Percentiles rank a stretch among this genome's conserved stretches.
phyloP scores from a whole-genome alignment of 768 basidiomycete species.

The Lactarius quietus region DNA sequence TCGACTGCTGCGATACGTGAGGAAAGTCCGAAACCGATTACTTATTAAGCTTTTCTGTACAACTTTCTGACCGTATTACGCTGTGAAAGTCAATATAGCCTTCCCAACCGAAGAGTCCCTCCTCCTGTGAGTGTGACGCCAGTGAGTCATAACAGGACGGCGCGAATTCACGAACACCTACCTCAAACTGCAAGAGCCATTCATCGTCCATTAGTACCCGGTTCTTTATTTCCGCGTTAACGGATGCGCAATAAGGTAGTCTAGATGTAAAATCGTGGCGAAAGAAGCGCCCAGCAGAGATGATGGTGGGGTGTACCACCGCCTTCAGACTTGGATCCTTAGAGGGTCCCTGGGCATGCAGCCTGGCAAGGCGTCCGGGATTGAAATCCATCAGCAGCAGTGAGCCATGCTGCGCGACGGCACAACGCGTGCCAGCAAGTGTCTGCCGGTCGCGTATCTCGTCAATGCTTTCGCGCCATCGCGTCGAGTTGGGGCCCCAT shows the following conservation, averaged over 20 bases:
- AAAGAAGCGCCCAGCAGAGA: slow-evolving; percentile 13
- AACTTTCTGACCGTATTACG: slow-evolving; percentile 88
- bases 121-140: slow-evolving; percentile 9
- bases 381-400: slow-evolving; percentile 21
- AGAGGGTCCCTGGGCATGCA: background rate
- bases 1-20: background rate
- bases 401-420: slow-evolving; percentile 8
- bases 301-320: background rate
- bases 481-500: slow-evolving; percentile 20
- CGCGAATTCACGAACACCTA: background rate
- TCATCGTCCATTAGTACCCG: slow-evolving; percentile 23
- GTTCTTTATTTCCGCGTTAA: slow-evolving; percentile 4
- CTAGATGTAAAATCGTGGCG: slow-evolving; percentile 10
- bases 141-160: background rate
- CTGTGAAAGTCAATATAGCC: slow-evolving; percentile 21
- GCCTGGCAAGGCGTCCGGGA: slow-evolving; percentile 14
- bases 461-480: slow-evolving; percentile 14
- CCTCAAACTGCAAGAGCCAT: slow-evolving; percentile 22
- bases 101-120: slow-evolving; percentile 23
- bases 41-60: slow-evolving; percentile 86
- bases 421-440: slow-evolving; percentile 21
- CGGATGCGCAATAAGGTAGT: slow-evolving; percentile 11
- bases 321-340: background rate
- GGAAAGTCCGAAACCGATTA: slow-evolving; percentile 51
- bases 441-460: slow-evolving; percentile 20